Evolutionary conservation across 495 filamentous ascomycete genomes (phyloP), one percentile per base, ranked within the genome.

Genomic region (Aspergillus kassunensis): DNA sequence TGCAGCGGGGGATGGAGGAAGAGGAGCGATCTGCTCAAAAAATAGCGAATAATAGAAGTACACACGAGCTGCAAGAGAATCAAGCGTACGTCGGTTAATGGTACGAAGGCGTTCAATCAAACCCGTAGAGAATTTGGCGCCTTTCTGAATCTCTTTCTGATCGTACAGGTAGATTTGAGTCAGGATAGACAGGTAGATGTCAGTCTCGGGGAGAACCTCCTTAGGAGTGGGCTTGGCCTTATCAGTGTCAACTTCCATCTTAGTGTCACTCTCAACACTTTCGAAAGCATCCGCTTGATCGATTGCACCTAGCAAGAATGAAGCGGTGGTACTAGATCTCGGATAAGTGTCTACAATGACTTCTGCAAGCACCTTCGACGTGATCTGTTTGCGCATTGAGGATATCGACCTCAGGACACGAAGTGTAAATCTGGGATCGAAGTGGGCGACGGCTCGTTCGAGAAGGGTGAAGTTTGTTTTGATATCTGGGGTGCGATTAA

Each of bases 11-110:
- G 90, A 93, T 13, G 93, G 92, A 49, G 95, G 88, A 19, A 91
- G 78, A 11, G 91, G 91, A 45, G 82, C 80, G 37, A 91, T 79
- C 69, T 91, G 84, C 76, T 98, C 93, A 69, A 84, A 88, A 76
- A 97, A 97, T 49, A 97, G 74, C 40, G 88, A 89, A 69, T 89
- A 95, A 76, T 98, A 98, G 70, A 96, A 97, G 79, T 97, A 98
- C 49, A 93, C 89, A 65, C 91, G 91, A 34, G 93, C 90, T 43
- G 91, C 89, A 24, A 98, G 83, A 36, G 91, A 88, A 64, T 98
- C 93, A 53, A 98, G 74, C 13, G 93, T 96, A 49, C 93, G 86
- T 45, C 93, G 90, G 75, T 98, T 98, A 55, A 93, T 74, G 29
- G 83, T 76, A 55, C 95, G 91, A 62, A 97, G 82, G 59, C 84